Evolutionary conservation across 345 rosid species (phyloP).

Genomic region (Ceriops zippeliana): DNA sequence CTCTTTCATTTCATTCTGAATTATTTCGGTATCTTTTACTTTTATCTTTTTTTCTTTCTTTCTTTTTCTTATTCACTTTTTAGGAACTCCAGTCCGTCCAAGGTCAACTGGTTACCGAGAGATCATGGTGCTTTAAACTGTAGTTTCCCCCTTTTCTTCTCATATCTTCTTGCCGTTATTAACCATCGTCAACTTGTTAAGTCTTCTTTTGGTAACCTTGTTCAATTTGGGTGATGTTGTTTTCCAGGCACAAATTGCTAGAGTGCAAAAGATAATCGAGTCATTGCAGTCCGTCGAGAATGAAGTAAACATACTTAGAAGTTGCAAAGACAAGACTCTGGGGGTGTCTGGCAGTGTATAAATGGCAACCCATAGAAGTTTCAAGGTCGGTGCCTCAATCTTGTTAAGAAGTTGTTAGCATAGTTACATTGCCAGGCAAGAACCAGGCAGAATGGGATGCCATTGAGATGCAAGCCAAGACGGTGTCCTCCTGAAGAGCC

Average conservation of each 20-base stretch:
- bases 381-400: conserved; percentile 13
- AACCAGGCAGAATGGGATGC: not conserved
- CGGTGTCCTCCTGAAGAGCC: conserved; percentile 3
- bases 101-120: conserved; percentile 79
- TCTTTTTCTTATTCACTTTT: not conserved
- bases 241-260: conserved; percentile 82
- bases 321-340: conserved; percentile 61
- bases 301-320: conserved; percentile 77
- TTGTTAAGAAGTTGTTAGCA: not conserved
- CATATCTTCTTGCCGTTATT: not conserved
- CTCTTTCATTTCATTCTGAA: not conserved
- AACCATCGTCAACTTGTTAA: not conserved
- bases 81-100: conserved; percentile 94
- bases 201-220: not conserved
- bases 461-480: not conserved
- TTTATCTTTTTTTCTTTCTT: too few species aligned
- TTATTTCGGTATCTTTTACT: not conserved
- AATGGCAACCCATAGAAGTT: conserved; percentile 34
- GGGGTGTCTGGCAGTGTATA: conserved; percentile 77
- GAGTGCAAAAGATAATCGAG: conserved; percentile 72
- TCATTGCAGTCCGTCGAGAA: conserved; percentile 66
- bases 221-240: conserved; percentile 5
- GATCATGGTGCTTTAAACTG: conserved; percentile 94
- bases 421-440: not conserved
- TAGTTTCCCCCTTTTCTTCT: conserved; percentile 48